Conservation (phyloP, 352 stramenopile species). For the Phytophthora sp. region DNA sequence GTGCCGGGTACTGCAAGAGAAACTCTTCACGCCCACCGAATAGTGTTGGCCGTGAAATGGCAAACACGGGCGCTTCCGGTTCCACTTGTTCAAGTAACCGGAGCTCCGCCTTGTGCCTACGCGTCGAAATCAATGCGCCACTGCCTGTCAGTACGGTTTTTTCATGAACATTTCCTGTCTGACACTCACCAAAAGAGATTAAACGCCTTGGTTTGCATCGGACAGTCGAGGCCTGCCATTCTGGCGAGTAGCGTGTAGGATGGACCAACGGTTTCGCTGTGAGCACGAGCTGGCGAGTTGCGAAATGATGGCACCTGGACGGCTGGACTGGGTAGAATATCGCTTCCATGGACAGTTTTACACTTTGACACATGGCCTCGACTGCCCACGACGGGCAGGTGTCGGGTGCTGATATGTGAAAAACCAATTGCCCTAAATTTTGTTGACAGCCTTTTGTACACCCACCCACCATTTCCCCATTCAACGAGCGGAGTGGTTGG, state of each 20-base stretch:
- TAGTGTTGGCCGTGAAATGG: conserved; percentile 22
- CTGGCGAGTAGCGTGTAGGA: too few species aligned
- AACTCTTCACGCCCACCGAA: conserved; percentile 34
- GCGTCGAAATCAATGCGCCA: neutral
- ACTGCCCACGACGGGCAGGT: conserved; percentile 22
- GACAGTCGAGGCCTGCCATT: conserved; percentile 27
- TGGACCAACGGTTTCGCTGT: conserved; percentile 2
- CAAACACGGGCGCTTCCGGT: conserved; percentile 29
- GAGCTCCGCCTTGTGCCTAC: conserved; percentile 34
- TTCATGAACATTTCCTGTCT: neutral
- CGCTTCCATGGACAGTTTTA: conserved; percentile 15
- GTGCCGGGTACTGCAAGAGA: conserved; percentile 31
- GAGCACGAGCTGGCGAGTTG: conserved; percentile 11
- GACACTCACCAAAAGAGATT: conserved; percentile 36
- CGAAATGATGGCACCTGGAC: conserved; percentile 6
- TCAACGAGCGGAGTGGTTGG: neutral
- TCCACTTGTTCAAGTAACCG: conserved; percentile 19
- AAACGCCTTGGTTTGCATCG: conserved; percentile 35
- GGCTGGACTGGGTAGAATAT: neutral
- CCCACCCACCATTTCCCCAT: too few species aligned
- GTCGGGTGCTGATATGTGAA: conserved; percentile 32
- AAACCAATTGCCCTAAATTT: conserved; percentile 34
- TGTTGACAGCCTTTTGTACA: too few species aligned
- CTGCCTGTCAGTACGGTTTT: neutral
- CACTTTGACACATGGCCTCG: conserved; percentile 28